These are phyloP conservation scores for Orbilia javanica DNA, from an alignment of 2,329 filamentous ascomycete species.

Conservation along the genomic window DNA sequence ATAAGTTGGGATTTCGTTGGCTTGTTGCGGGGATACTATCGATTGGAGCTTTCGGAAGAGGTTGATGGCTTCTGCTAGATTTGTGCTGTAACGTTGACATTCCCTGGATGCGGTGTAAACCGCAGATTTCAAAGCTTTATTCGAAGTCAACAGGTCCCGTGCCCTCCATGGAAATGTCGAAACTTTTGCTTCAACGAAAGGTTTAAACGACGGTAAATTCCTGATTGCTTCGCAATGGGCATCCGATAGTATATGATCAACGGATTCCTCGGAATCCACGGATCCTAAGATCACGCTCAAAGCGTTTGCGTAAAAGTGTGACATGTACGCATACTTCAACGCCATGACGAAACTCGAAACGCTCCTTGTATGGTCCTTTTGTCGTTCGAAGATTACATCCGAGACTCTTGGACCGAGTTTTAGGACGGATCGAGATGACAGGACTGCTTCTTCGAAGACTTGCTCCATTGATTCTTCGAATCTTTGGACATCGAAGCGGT, in stretches of 20 bases:
- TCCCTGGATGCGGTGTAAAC: conserved; percentile 50
- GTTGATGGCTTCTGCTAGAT: conserved; percentile 60
- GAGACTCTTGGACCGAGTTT: conserved; percentile 76
- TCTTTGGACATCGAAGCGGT: conserved; percentile 82
- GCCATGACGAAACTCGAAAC: conserved; percentile 60
- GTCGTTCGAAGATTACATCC: conserved; percentile 75
- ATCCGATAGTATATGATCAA: conserved; percentile 67
- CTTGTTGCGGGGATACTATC: conserved; percentile 34
- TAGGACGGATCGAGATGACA: conserved; percentile 71
- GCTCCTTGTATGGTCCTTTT: conserved; percentile 81
- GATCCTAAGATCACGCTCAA: conserved; percentile 74
- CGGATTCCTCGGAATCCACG: conserved; percentile 62
- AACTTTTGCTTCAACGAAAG: conserved; percentile 42
- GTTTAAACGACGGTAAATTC: conserved; percentile 75
- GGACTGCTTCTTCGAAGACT: conserved; percentile 76
- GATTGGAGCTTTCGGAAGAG: conserved; percentile 53
- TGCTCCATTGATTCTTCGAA: conserved; percentile 78
- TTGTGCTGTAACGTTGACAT: conserved; percentile 59
- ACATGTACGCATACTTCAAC: conserved; percentile 83
- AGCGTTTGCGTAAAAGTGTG: conserved; percentile 83
- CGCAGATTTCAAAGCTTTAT: conserved; percentile 69
- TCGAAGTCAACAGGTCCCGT: conserved; percentile 72
- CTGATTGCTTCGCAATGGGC: conserved; percentile 77
- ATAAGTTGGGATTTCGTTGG: conserved; percentile 47
- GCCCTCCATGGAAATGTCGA: conserved; percentile 45